Evolutionary conservation across 2,329 filamentous ascomycete species (phyloP).

Genomic region (Paracamarosporium sp.): DNA sequence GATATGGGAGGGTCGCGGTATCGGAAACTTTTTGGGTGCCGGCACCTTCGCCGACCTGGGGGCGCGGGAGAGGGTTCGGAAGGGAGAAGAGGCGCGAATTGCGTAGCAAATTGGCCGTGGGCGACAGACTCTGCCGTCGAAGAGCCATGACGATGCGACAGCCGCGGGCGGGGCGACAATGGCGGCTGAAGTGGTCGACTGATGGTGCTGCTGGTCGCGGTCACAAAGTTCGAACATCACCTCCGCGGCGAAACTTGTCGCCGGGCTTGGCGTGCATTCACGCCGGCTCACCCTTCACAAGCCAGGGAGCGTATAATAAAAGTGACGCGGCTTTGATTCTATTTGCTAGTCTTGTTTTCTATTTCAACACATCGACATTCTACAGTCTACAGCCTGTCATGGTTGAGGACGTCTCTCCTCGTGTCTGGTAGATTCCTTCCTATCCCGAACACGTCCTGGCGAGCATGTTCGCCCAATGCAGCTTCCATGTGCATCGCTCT

Average conservation of each 20-base stretch:
- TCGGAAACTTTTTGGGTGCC: slow-evolving; percentile 63
- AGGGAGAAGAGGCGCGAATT: slow-evolving; percentile 90
- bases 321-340: neutral
- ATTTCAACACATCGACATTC: neutral
- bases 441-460: neutral
- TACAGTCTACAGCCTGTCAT: neutral
- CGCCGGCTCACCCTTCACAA: neutral
- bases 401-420: neutral
- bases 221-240: slow-evolving; percentile 10
- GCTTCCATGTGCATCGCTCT: neutral
- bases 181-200: slow-evolving; percentile 36
- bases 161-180: slow-evolving; percentile 39
- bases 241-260: slow-evolving; percentile 6
- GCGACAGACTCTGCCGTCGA: slow-evolving; percentile 54
- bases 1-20: slow-evolving; percentile 76
- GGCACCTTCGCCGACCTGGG: slow-evolving; percentile 55
- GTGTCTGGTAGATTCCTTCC: neutral
- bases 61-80: slow-evolving; percentile 74
- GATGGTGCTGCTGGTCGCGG: slow-evolving; percentile 14
- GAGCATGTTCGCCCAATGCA: neutral
- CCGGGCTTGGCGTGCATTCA: slow-evolving; percentile 9
- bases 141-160: slow-evolving; percentile 48
- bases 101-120: slow-evolving; percentile 74
- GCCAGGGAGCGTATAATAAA: neutral
- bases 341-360: neutral